Evolutionary conservation across 345 rosid genomes (phyloP).

Genomic region (Euphorbia pulcherrima): DNA sequence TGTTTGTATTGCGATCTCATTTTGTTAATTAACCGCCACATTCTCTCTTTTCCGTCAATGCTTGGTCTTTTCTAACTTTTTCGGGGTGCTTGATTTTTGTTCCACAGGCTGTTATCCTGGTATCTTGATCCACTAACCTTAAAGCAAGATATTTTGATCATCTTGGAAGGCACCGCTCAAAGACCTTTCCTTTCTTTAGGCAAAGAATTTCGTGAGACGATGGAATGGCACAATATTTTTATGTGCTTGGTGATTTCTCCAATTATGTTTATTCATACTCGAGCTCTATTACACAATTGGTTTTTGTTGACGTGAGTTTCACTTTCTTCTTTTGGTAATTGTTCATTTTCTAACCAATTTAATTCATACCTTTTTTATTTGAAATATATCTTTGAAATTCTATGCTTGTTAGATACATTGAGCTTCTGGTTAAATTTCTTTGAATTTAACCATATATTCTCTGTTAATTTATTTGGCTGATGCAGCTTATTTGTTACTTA

Average conservation of each 20-base stretch:
- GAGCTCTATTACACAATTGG: constrained; percentile 68
- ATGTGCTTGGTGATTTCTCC: constrained; percentile 57
- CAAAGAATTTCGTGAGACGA: constrained; percentile 50
- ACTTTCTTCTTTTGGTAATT: not conserved
- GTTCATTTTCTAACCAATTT: not conserved
- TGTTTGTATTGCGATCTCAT: not conserved
- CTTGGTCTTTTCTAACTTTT: constrained; percentile 1
- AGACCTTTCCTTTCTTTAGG: constrained; percentile 67
- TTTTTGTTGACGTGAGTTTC: constrained; percentile 63
- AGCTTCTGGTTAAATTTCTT: constrained; percentile 7
- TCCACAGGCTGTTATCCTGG: constrained; percentile 63
- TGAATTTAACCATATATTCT: not conserved
- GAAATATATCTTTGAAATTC: not conserved
- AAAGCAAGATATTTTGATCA: constrained; percentile 51
- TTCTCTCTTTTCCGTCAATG: not conserved
- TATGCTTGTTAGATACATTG: not conserved
- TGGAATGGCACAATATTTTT: constrained; percentile 47
- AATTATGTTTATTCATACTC: constrained; percentile 40
- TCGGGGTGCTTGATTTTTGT: not conserved
- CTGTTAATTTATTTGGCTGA: not conserved
- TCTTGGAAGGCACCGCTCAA: constrained; percentile 44
- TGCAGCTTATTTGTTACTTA: not conserved
- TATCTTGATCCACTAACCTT: constrained; percentile 58
- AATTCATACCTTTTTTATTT: not conserved
- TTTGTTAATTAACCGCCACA: not conserved